Evolutionary conservation across 345 rosid genomes (phyloP), one percentile per base, ranked within the genome.

Genomic region (Sonneratia alba): DNA sequence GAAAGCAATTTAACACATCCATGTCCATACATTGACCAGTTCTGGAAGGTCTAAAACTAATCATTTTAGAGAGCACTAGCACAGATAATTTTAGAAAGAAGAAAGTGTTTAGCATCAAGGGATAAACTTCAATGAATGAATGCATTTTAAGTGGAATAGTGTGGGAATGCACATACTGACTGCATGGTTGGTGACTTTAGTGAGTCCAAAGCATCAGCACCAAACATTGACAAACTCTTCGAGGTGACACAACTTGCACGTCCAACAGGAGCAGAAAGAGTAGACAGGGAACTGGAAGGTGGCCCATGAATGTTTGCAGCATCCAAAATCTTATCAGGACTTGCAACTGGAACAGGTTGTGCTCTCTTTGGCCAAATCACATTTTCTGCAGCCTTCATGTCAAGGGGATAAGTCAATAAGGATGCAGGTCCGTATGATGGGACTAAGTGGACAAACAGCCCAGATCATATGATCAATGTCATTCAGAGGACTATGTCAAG

Each of bases 251-350:
- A 32, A 36, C 34, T 76, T 21, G 80, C 78, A 74, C 86, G 86
- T 63, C 87, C 88, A 10, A 85, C 83, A 68, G 81, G 85, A 68
- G 88, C 81, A 3, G 90, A 84, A 66, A 88, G 83, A 0, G 88
- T 79, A 72, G 89, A 87, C 16, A 85, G 85, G 70, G 87, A 84
- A 77, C 84, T 84, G 68, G 89, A 84, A 57, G 87, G 74, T 71
- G 85, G 87, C 66, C 85, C 89, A 37, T 81, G 66, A 21, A 86
- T 81, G 71, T 87, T 83, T 37, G 77, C 88, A 75, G 85, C 81
- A 53, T 87, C 87, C 32, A 86, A 84, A 78, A 83, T 85, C 70
- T 80, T 81, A 56, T 85, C 85, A 40, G 91, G 85, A 75, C 89
- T 87, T 43, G 88, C 78, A 69, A 83, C 83, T 32, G 89, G 81